Conservation (phyloP, 768 basidiomycete species). For the Holtermannia corniformis region DNA sequence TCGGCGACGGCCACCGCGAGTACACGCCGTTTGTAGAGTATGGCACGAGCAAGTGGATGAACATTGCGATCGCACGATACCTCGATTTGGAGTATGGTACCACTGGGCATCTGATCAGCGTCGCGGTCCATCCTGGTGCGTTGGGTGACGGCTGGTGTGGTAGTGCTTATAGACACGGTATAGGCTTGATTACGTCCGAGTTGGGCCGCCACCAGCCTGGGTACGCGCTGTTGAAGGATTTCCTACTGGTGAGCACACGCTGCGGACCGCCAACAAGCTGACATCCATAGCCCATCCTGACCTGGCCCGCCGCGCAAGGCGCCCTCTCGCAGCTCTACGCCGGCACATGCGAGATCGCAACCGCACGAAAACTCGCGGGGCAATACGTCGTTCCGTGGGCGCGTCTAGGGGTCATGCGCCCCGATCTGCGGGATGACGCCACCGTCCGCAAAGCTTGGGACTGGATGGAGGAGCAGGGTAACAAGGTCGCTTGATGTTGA, state of each 20-base stretch:
- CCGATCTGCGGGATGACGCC: conserved; percentile 18
- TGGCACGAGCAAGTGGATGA: conserved; percentile 33
- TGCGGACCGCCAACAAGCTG: background rate
- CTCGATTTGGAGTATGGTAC: conserved; percentile 22
- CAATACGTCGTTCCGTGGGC: conserved; percentile 30
- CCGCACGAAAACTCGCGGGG: conserved; percentile 19
- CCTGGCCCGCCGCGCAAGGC: conserved; percentile 11
- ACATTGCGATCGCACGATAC: conserved; percentile 26
- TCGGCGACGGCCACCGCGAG: conserved; percentile 9
- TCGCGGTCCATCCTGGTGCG: conserved; percentile 32
- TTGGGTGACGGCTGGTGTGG: background rate
- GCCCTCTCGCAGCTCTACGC: conserved; percentile 30
- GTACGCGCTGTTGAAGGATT: background rate
- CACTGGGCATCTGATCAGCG: conserved; percentile 21
- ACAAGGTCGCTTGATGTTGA: no score
- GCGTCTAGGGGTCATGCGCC: conserved; percentile 17
- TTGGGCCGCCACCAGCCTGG: conserved; percentile 9
- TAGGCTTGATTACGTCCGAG: conserved; percentile 29
- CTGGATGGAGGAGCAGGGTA: conserved; percentile 25
- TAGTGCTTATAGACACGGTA: background rate
- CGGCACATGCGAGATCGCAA: conserved; percentile 15
- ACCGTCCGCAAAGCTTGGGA: conserved; percentile 21
- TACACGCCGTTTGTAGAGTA: conserved; percentile 25
- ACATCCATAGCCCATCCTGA: conserved; percentile 9
- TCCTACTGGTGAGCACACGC: background rate